Percentiles rank a stretch among this genome's conserved stretches.
Evolutionary conservation across 73 alveolate species (phyloP).

Genomic region (Tetrahymena elliotti): DNA sequence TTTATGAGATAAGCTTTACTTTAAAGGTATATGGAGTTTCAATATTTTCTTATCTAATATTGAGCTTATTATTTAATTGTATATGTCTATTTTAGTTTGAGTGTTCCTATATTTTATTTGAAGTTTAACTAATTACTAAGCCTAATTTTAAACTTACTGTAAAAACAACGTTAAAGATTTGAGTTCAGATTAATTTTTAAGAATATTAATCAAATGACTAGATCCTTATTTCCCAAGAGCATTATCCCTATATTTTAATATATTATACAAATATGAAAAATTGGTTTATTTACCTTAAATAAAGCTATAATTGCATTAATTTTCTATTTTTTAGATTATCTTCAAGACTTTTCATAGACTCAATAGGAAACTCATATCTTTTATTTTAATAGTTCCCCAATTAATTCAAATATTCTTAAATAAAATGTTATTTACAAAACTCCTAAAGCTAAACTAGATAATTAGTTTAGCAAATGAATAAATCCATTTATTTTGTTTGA

Average conservation of each 20-base stretch:
- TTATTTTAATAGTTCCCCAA: too few relatives aligned
- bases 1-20: neutral
- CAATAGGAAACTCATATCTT: neutral
- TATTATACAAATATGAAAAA: neutral
- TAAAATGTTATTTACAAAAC: neutral
- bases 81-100: neutral
- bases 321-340: too few relatives aligned
- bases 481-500: neutral
- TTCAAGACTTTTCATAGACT: neutral
- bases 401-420: too few relatives aligned
- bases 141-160: neutral
- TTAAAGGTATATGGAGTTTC: neutral
- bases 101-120: neutral
- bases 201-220: neutral
- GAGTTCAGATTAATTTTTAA: neutral
- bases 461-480: neutral
- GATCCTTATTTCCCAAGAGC: neutral
- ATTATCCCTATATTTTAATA: neutral
- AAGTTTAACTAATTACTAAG: neutral
- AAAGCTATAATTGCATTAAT: neutral
- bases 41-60: neutral
- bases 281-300: neutral
- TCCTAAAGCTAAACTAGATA: neutral
- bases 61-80: neutral
- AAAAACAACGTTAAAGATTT: neutral